These are phyloP conservation scores for Colletotrichum sp. DNA, from an alignment of 2,329 filamentous ascomycete species.

Conservation along the genomic window DNA sequence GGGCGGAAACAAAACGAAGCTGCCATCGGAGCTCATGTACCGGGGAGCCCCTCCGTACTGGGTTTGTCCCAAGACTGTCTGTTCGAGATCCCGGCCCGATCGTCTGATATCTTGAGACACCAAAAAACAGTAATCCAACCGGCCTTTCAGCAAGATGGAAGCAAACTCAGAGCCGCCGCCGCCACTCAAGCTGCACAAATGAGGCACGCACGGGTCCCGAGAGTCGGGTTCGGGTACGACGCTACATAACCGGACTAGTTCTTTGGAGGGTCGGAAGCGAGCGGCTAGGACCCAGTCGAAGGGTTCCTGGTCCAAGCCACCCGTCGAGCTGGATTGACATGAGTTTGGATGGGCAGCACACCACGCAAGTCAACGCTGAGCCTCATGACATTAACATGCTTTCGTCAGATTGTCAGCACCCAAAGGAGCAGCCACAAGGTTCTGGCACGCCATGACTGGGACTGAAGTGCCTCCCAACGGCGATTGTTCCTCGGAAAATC, in stretches of 20 bases:
- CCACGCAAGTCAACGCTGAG: neutral
- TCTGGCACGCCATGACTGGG: neutral
- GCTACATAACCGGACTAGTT: neutral
- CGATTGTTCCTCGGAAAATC: neutral
- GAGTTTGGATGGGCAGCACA: neutral
- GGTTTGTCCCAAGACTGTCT: slow-evolving; percentile 10
- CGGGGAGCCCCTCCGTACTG: neutral
- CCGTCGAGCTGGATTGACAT: neutral
- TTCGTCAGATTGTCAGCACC: neutral
- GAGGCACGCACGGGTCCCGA: slow-evolving; percentile 6
- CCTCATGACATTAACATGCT: neutral
- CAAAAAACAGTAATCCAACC: neutral
- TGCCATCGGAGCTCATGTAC: neutral
- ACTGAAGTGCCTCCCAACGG: neutral
- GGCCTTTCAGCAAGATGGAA: neutral
- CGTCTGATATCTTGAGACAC: slow-evolving; percentile 3
- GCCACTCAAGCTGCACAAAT: neutral
- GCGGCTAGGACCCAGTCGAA: neutral
- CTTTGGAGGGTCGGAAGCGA: neutral
- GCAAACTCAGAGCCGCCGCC: neutral
- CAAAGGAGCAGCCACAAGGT: neutral
- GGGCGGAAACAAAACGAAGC: neutral
- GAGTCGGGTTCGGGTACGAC: slow-evolving; percentile 14
- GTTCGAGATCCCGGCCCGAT: slow-evolving; percentile 16
- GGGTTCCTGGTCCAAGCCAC: neutral